Base-by-base conservation (phyloP, 768 basidiomycete genomes). In the Symmetrospora coprosmae region DNA sequence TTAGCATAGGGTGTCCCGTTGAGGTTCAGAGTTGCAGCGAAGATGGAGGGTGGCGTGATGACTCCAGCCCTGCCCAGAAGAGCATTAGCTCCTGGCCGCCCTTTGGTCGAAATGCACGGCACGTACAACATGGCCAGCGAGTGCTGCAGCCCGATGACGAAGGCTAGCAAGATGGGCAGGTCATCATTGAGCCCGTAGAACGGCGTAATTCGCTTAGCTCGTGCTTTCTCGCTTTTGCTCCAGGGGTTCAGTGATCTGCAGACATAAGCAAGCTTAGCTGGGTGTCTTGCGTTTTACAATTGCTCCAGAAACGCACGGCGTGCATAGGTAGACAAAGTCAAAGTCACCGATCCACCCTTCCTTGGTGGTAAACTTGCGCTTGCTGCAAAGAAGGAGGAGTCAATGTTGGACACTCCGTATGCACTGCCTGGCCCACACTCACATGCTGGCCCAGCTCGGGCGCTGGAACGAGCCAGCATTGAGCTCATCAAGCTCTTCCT, bases 41-140 rank as follows among this genome's bases (percentile, higher is more conserved):
- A 82, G 61, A 86, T 84, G 66, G 87, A 87, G 0, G 87, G 86
- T 0, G 86, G 87, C 0, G 84, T 85, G 66, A 87, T 86, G 40
- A 86, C 75, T 2, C n/a, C n/a, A n/a, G n/a, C n/a, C n/a, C n/a
- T n/a, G n/a, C n/a, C n/a, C n/a, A n/a, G n/a, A 84, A 85, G 1
- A 27, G n/a, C 28, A 39, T 53, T 39, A 53, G 51, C 8, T 53
- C 30, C n/a, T 30, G 9, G 16, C 13, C 27, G 47, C 17, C 5
- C 23, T 27, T 49, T 6, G 19, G 84, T 85, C 16, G 86, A 77
- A 86, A 87, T 87, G 1, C 84, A 85, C 9, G 87, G 79, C 1
- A 83, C 79, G 68, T 86, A 85, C 37, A 37, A 60, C 21, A 50
- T 53, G 39, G 58, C 45, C 0, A 65, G 34, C 2, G 58, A 37